Evolutionary conservation across 495 filamentous ascomycete species (phyloP), one percentile per base, ranked within the genome.

Genomic region (Gamarada debralockiae): DNA sequence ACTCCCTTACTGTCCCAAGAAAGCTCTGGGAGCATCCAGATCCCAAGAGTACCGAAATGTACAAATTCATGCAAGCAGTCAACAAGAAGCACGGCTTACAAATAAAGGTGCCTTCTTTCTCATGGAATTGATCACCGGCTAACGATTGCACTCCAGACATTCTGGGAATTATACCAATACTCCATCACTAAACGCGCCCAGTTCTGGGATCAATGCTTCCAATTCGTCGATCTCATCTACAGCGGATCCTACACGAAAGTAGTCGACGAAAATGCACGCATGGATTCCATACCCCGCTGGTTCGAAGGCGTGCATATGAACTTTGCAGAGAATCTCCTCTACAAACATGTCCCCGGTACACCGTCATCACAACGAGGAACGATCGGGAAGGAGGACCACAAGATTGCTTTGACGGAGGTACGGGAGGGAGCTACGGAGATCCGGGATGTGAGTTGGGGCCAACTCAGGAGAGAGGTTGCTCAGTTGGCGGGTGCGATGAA

Each of bases 211-310:
- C 74, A 82, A 49, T 59, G 81, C 50, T 89, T 85, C 70, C 69
- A 82, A 23, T 71, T 72, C 36, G 62, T 75, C 31, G 71, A 73
- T 34, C 65, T 88, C 36, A 81, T 92, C 49, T 71, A 86, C 60
- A 71, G 72, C 34, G 87, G 86, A 37, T 57, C 65, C 1, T 82
- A 81, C 60, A 71, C 64, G 0, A 61, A 50, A 22, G 83, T 84
- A n/a, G 78, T 90, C 17, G 86, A 92, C 62, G 80, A 88, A 60
- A 72, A 63, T 25, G 74, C 74, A 15, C 78, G 80, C 29, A 87
- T 92, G 58, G 83, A 90, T 56, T 72, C 73, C 21, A 71, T 89
- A 6, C 85, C 86, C 3, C 64, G 70, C 27, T 89, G 84, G 85
- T 86, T 86, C 66, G 70, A 78, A n/a, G 82, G 83, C 42, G 73